Percentiles rank a stretch among this genome's conserved stretches.
Conservation (phyloP, 2,329 filamentous ascomycete genomes). For the Tolypocladium nubicola region DNA sequence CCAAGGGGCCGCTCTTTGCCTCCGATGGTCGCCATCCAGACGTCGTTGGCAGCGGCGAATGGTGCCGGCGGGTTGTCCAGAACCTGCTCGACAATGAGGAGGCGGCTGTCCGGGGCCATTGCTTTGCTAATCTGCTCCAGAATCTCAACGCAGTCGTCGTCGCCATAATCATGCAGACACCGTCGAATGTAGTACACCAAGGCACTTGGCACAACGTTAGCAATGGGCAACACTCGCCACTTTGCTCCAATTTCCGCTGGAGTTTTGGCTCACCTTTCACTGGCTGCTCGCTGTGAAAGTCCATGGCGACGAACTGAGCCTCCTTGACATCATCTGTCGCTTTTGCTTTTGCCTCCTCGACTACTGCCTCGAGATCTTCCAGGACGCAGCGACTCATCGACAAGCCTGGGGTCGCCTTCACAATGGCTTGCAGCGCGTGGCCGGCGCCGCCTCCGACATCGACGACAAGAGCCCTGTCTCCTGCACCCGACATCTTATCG, state of each 20-base stretch:
- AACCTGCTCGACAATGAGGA: constrained; percentile 22
- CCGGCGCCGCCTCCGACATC: constrained; percentile 10
- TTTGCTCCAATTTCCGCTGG: neutral
- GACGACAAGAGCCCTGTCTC: constrained; percentile 5
- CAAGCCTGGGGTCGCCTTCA: neutral
- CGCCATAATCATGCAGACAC: constrained; percentile 26
- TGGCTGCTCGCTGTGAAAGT: constrained; percentile 11
- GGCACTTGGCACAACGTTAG: constrained; percentile 14
- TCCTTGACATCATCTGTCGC: constrained; percentile 1
- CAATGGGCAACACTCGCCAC: neutral
- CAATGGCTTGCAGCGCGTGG: constrained; percentile 10
- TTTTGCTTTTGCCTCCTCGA: constrained; percentile 11
- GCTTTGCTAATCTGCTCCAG: constrained; percentile 15
- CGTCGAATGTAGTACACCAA: constrained; percentile 24
- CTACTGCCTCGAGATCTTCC: constrained; percentile 5
- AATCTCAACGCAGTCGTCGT: constrained; percentile 19
- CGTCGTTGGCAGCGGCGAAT: constrained; percentile 15
- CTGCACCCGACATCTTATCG: neutral
- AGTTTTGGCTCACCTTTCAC: constrained; percentile 4
- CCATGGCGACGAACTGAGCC: constrained; percentile 1
- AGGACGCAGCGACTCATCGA: constrained; percentile 5
- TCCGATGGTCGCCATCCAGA: constrained; percentile 19
- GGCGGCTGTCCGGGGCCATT: constrained; percentile 19
- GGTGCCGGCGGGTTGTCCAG: constrained; percentile 14
- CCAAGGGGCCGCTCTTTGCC: constrained; percentile 21